Base-by-base conservation (phyloP, 1,284 basidiomycete species). In the Pyrrhoderma lamaoense region DNA sequence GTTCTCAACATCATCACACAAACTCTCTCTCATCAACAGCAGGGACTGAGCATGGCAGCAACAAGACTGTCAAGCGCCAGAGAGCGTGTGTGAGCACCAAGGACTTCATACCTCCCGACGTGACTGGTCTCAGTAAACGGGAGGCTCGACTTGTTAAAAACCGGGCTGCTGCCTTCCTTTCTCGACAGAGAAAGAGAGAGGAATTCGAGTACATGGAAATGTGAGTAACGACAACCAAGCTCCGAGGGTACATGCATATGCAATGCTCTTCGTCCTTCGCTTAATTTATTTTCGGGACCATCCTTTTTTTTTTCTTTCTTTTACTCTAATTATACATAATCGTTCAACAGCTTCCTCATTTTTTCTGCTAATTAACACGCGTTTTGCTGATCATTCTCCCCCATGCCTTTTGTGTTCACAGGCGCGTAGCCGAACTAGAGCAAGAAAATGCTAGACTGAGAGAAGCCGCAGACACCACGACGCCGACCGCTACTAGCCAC, bases 141-240 rank as follows among this genome's bases (percentile, higher is more conserved):
- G 90, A 93, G 69, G 90, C 91, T 49, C 80, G 90, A 51, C 77
- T 93, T 9, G 88, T 93, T 55, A 94, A 93, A 75, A 93, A 93
- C 70, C 79, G 90, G 50, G 90, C 90, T 11, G 90, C 90, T 9
- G 90, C 90, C 49, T 93, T 93, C 72, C 80, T 93, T 60, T 87
- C 83, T 65, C 76, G 90, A 62, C 90, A 93, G 68, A 77, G 90
- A 61, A 93, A 93, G 70, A 82, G 90, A 55, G 90, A 93, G 69
- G 91, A 93, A 70, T 94, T 93, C 62, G 90, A 93, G 68, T 74
- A 69, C 64, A 90, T 93, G 82, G 90, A 93, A 74, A 69, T 85
- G 85, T 91, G 73, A 70, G 77, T 56, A 31, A 31, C 27, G 5
- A 11, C 27, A n/a, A n/a, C n/a, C n/a, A 16, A 37, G 35, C 35